phyloP scores from a whole-genome alignment of 2,329 filamentous ascomycete species.

The Drechslerella dactyloides region DNA sequence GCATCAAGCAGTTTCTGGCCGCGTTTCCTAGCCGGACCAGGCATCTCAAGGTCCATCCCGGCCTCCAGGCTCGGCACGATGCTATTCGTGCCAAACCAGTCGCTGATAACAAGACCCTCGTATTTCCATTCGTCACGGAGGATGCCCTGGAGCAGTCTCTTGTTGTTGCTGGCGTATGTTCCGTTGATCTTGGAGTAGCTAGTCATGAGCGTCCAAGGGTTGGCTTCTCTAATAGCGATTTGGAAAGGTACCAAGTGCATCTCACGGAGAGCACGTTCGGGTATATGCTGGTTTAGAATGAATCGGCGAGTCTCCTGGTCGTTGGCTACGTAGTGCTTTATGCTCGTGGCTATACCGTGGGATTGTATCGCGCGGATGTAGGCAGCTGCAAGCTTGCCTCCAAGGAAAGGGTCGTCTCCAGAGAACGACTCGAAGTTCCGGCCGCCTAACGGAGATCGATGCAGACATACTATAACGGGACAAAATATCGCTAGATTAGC shows the following conservation, averaged over 20 bases:
- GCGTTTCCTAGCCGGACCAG: slow-evolving; percentile 56
- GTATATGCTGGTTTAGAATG: slow-evolving; percentile 65
- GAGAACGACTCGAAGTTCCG: slow-evolving; percentile 68
- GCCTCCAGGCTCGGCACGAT: slow-evolving; percentile 55
- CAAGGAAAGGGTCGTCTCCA: slow-evolving; percentile 65
- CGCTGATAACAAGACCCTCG: slow-evolving; percentile 66
- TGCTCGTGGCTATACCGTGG: slow-evolving; percentile 65
- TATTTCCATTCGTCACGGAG: slow-evolving; percentile 67
- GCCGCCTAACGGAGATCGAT: slow-evolving; percentile 64
- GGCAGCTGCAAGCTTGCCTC: slow-evolving; percentile 64
- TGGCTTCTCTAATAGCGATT: slow-evolving; percentile 63
- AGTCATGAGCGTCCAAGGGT: slow-evolving; percentile 66
- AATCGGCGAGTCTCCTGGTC: slow-evolving; percentile 68
- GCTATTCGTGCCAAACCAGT: slow-evolving; percentile 61
- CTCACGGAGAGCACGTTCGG: slow-evolving; percentile 66
- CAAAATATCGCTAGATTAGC: no score
- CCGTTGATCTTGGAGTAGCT: slow-evolving; percentile 68
- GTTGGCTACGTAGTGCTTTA: slow-evolving; percentile 70
- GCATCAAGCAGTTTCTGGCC: slow-evolving; percentile 55
- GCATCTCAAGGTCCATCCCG: slow-evolving; percentile 58
- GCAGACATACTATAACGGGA: slow-evolving; percentile 55
- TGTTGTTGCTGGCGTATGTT: slow-evolving; percentile 65
- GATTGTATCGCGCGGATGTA: slow-evolving; percentile 66
- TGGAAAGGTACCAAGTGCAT: slow-evolving; percentile 68
- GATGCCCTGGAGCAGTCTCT: slow-evolving; percentile 62